Evolutionary conservation across 2,329 filamentous ascomycete species (phyloP).

Genomic region (Aspergillus arachidicola): DNA sequence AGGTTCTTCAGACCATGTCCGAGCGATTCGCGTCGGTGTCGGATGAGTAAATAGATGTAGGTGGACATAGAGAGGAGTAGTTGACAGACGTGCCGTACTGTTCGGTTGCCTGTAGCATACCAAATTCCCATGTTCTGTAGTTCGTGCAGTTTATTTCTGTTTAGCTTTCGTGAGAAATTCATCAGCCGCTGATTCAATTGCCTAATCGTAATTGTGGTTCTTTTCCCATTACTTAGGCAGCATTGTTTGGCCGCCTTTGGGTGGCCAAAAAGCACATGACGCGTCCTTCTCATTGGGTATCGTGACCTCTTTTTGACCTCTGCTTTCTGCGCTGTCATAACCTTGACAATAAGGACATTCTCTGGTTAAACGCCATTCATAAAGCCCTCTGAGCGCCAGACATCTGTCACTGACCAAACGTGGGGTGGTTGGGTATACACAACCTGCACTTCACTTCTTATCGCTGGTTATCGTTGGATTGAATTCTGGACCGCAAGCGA

Average conservation of each 20-base stretch:
- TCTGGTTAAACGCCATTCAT: not conserved
- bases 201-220: not conserved
- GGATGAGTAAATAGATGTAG: slow-evolving; percentile 70
- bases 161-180: slow-evolving; percentile 10
- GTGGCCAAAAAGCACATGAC: slow-evolving; percentile 24
- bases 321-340: slow-evolving; percentile 1
- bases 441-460: slow-evolving; percentile 1
- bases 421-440: not conserved
- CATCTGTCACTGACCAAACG: not conserved
- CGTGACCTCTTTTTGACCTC: not conserved
- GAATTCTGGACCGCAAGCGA: slow-evolving; percentile 16
- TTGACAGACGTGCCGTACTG: not conserved
- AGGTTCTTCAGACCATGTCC: slow-evolving; percentile 84
- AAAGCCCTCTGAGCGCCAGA: not conserved
- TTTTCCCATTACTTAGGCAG: slow-evolving; percentile 9
- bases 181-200: slow-evolving; percentile 6
- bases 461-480: slow-evolving; percentile 2
- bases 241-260: slow-evolving; percentile 15
- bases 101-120: slow-evolving; percentile 33
- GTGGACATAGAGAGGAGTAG: slow-evolving; percentile 1
- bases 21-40: slow-evolving; percentile 97
- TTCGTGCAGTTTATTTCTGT: slow-evolving; percentile 24
- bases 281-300: slow-evolving; percentile 10
- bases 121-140: slow-evolving; percentile 39
- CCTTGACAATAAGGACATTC: not conserved